These are phyloP conservation scores for Barnettozyma botsteinii DNA, from an alignment of 805 yeast genomes.

Conservation along the genomic window DNA sequence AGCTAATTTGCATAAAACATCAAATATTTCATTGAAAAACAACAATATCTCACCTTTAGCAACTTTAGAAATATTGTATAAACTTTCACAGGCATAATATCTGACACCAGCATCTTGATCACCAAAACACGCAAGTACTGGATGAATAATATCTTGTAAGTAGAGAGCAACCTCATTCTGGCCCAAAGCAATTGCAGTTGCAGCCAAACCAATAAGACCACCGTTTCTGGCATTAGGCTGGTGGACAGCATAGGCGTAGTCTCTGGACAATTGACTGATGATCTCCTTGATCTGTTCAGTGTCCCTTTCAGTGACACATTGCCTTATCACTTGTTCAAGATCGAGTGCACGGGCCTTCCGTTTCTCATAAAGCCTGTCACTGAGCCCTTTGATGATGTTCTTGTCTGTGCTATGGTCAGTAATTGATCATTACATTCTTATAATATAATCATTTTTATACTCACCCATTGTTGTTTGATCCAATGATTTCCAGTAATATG, in stretches of 20 bases:
- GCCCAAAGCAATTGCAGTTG: constrained; percentile 91
- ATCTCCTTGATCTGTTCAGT: constrained; percentile 51
- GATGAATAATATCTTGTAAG: constrained; percentile 81
- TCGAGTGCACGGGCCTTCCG: constrained; percentile 74
- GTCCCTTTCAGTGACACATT: constrained; percentile 56
- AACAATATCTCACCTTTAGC: constrained; percentile 91
- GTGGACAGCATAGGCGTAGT: constrained; percentile 77
- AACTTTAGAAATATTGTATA: constrained; percentile 93
- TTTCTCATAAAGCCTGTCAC: constrained; percentile 71
- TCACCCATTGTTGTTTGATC: constrained; percentile 5
- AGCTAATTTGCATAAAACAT: constrained; percentile 81
- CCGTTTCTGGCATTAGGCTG: constrained; percentile 90
- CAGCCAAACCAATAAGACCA: constrained; percentile 92
- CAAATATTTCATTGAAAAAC: constrained; percentile 92
- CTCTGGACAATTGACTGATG: constrained; percentile 70
- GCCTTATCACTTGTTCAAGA: constrained; percentile 71
- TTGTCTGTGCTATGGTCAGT: constrained; percentile 41
- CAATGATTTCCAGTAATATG: too few relatives aligned
- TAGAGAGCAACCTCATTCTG: constrained; percentile 75
- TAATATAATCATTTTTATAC: background rate
- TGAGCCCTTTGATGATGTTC: constrained; percentile 58
- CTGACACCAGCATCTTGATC: constrained; percentile 97
- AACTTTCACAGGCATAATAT: constrained; percentile 93
- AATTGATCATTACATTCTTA: background rate
- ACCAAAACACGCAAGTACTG: constrained; percentile 91